Conservation (phyloP, 2,329 filamentous ascomycete genomes). For the Rhinocladiella similis region DNA sequence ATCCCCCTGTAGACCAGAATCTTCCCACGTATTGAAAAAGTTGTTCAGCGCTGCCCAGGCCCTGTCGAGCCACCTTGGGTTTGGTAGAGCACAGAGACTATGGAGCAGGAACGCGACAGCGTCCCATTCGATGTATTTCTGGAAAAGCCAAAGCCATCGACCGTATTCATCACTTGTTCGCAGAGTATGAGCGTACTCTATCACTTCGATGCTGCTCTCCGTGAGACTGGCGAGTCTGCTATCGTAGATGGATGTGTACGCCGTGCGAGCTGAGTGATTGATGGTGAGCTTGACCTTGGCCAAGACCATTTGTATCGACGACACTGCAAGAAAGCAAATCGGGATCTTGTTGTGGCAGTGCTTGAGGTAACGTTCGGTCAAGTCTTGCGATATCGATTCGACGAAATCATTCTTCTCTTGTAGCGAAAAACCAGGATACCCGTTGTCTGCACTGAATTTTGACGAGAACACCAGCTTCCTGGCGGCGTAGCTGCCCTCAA, state of each 20-base stretch:
- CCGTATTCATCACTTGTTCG: constrained; percentile 20
- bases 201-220: constrained; percentile 21
- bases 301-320: no score
- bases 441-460: constrained; percentile 25
- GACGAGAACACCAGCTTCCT: constrained; percentile 29
- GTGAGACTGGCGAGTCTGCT: neutral
- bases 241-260: constrained; percentile 53
- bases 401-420: constrained; percentile 26
- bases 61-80: constrained; percentile 57
- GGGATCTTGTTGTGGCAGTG: no score
- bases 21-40: constrained; percentile 41
- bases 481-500: constrained; percentile 26
- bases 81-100: constrained; percentile 60
- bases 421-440: constrained; percentile 16
- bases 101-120: constrained; percentile 61
- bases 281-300: no score
- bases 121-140: constrained; percentile 65
- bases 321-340: no score
- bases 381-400: constrained; percentile 44
- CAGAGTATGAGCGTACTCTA: constrained; percentile 21
- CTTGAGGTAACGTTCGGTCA: no score
- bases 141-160: constrained; percentile 56
- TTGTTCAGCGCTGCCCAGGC: constrained; percentile 59
- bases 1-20: constrained; percentile 41
- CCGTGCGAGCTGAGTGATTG: no score